These are phyloP conservation scores for Colletotrichum tropicicola DNA, from an alignment of 2,329 filamentous ascomycete genomes.

Conservation along the genomic window DNA sequence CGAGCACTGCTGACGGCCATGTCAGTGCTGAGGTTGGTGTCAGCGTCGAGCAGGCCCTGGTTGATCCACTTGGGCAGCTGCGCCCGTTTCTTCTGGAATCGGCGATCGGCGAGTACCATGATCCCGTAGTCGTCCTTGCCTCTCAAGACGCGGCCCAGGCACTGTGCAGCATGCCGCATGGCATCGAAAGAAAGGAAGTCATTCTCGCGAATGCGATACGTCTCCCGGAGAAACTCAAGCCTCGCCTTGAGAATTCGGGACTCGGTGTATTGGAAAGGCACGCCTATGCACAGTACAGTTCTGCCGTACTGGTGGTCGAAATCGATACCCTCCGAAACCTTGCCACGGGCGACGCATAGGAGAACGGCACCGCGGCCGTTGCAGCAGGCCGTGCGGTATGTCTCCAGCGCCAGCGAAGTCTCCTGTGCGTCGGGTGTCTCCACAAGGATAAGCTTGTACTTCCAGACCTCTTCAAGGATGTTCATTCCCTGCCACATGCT, in stretches of 20 bases:
- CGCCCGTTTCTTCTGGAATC: slow-evolving; percentile 89
- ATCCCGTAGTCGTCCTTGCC: slow-evolving; percentile 99
- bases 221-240: slow-evolving; percentile 95
- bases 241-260: slow-evolving; percentile 95
- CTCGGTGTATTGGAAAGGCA: slow-evolving; percentile 98
- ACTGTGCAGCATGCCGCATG: slow-evolving; percentile 98
- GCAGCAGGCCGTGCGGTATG: slow-evolving; percentile 96
- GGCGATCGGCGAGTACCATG: slow-evolving; percentile 95
- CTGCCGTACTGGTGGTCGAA: slow-evolving; percentile 99
- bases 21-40: slow-evolving; percentile 92
- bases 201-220: slow-evolving; percentile 94
- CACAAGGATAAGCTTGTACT: slow-evolving; percentile 97
- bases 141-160: slow-evolving; percentile 89
- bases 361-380: slow-evolving; percentile 94
- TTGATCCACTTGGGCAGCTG: slow-evolving; percentile 98
- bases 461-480: slow-evolving; percentile 97
- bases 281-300: slow-evolving; percentile 94
- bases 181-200: slow-evolving; percentile 99
- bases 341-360: slow-evolving; percentile 94
- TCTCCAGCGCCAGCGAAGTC: slow-evolving; percentile 93
- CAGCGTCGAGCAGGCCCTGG: slow-evolving; percentile 83
- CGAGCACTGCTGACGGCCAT: slow-evolving; percentile 92
- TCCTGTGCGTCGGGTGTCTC: slow-evolving; percentile 98
- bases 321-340: slow-evolving; percentile 98
- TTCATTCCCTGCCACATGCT: slow-evolving; percentile 99